Evolutionary conservation across 192 early-diverging fungal species (phyloP), one percentile per base, ranked within the genome.

Genomic region (Rhizoclosmatium globosum): DNA sequence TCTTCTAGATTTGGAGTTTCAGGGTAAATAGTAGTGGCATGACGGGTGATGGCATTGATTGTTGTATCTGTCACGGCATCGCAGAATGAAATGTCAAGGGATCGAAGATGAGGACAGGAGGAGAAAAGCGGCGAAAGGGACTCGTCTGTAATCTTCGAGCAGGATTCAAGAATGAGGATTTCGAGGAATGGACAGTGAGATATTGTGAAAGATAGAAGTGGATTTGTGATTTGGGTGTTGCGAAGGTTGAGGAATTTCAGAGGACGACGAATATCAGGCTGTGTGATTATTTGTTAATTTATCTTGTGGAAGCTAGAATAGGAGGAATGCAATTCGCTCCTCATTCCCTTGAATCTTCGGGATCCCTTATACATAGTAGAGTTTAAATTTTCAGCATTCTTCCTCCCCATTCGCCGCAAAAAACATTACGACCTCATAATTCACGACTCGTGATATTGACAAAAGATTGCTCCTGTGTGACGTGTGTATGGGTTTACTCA

Each of bases 91-190:
- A 83, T 47, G 64, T 89, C 87, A 3, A 89, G 73, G 3, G 68
- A 59, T 13, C 81, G 74, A 44, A 89, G 69, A 3, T 83, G 62
- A 9, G 74, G 69, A 69, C 84, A 85, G 47, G 61, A 76, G 41
- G 77, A 77, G 43, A 82, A 82, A 31, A 89, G 58, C 66, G 85
- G 85, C 47, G 84, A 66, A 43, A 89, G 31, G 58, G 77, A 64
- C 53, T 79, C 80, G 79, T 89, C 87, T 0, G 87, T 84, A 38
- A 89, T 57, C 19, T 74, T 66, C 19, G 71, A 31, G 77, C 85
- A 86, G 17, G 85, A 87, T 76, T 89, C 87, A 21, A 89, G 77
- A 46, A 89, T 74, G 23, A 89, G 68, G 56, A 79, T 81, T 69
- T 85, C 82, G 43, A 89, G 71, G 66, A 79, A 67, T 2, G 84